Conservation (phyloP, 768 basidiomycete species). For the Boletus bicolor region DNA sequence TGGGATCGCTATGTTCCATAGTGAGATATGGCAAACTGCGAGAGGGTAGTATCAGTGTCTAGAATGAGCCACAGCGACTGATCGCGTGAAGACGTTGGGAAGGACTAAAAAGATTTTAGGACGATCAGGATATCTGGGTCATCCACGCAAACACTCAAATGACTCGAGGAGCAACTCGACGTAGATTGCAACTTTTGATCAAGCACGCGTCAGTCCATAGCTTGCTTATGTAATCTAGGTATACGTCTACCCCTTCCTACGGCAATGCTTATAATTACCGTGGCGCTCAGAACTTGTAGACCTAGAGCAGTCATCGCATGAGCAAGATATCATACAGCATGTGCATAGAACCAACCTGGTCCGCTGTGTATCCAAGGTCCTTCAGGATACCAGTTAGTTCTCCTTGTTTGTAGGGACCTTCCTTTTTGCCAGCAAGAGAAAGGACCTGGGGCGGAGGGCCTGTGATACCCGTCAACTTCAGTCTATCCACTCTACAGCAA, state of each 20-base stretch:
- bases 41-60: constrained; percentile 7
- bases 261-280: no score
- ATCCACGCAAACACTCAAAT: constrained; percentile 3
- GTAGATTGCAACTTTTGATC: constrained; percentile 22
- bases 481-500: not conserved
- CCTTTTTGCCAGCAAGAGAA: constrained; percentile 87
- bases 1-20: constrained; percentile 50
- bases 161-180: not conserved
- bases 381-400: constrained; percentile 78
- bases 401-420: constrained; percentile 77
- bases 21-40: constrained; percentile 5
- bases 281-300: constrained; percentile 39
- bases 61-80: not conserved
- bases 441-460: constrained; percentile 88
- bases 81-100: constrained; percentile 3
- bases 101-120: not conserved
- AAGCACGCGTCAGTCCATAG: constrained; percentile 24
- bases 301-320: constrained; percentile 23
- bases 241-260: not conserved
- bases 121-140: constrained; percentile 21
- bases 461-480: constrained; percentile 2
- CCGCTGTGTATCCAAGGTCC: constrained; percentile 79
- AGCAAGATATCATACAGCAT: not conserved
- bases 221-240: constrained; percentile 30
- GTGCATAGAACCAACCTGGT: constrained; percentile 58